Conservation (phyloP, 2,329 filamentous ascomycete genomes). For the Pseudogymnoascus sp. region DNA sequence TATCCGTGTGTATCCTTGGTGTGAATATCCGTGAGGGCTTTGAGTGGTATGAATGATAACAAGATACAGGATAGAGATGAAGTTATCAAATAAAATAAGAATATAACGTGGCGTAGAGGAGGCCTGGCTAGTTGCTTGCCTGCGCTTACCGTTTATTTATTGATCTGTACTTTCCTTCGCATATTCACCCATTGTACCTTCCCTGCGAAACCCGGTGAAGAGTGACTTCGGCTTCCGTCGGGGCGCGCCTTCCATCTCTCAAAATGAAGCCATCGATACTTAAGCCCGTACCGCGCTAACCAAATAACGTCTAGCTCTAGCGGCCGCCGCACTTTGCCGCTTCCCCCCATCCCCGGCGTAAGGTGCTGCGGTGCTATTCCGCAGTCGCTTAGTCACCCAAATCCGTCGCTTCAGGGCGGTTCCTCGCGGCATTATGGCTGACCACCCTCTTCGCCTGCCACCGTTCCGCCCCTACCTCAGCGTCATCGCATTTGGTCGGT, state of each 20-base stretch:
- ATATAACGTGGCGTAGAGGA: background rate
- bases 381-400: background rate
- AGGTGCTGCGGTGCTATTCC: background rate
- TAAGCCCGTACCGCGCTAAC: background rate
- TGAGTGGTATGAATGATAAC: background rate
- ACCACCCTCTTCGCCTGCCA: background rate
- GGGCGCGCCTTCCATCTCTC: background rate
- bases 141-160: background rate
- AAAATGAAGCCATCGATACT: background rate
- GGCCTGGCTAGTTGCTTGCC: background rate
- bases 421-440: background rate
- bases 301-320: background rate
- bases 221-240: background rate
- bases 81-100: background rate
- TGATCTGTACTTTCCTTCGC: background rate
- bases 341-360: background rate
- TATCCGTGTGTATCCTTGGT: background rate
- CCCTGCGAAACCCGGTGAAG: background rate
- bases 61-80: background rate
- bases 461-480: background rate
- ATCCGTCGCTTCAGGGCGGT: background rate
- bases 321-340: background rate
- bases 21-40: background rate
- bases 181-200: background rate
- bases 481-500: conserved; percentile 17